Evolutionary conservation across 164 flowering plant genomes (phyloP), one percentile per base, ranked within the genome.

Genomic region (Amborella trichopoda): DNA sequence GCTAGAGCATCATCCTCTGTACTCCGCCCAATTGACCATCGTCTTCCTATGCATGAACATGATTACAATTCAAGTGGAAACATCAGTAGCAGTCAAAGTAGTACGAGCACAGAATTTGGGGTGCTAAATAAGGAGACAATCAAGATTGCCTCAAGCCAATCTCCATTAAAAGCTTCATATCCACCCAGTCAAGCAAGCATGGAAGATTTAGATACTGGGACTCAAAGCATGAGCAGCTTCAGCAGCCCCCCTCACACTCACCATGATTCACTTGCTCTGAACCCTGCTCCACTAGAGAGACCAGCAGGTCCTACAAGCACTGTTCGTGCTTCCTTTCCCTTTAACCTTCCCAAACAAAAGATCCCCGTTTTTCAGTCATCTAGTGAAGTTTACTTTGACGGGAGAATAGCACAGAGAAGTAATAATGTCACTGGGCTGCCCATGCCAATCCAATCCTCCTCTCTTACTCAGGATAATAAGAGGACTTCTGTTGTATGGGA

Each of bases 1-100:
- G 98, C 98, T 49, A 70, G 91, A 59, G 94, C 94, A 41, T 81
- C 98, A 23, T 86, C 95, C 12, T 86, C 98, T 42, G 94, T 90
- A 18, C 69, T 90, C 17, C 81, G 84, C n/a, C 98, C 89, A 14
- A 16, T 85, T 23, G 40, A 64, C 54, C 68, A 86, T 38, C 69
- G 66, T 30, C n/a, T n/a, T n/a, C n/a, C n/a, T n/a, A n/a, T n/a
- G n/a, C 74, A 61, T 38, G 72, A 67, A 5, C 74, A 76, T 50
- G 81, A 77, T 38, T 66, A 67, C 26, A 55, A 70, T 38, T 83
- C 94, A 4, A 73, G 82, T 54, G 63, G 67, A 61, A 76, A 70
- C 46, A 38, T 71, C 32, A 84, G 97, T 46, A 73, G 66, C 26
- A 67, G 62, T 64, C 83, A 93, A 72, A 85, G 84, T 59, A 81